Evolutionary conservation across 306 rosid genomes (phyloP), one percentile per base, ranked within the genome.

Genomic region (cucumber (Cucumis sativus)): DNA sequence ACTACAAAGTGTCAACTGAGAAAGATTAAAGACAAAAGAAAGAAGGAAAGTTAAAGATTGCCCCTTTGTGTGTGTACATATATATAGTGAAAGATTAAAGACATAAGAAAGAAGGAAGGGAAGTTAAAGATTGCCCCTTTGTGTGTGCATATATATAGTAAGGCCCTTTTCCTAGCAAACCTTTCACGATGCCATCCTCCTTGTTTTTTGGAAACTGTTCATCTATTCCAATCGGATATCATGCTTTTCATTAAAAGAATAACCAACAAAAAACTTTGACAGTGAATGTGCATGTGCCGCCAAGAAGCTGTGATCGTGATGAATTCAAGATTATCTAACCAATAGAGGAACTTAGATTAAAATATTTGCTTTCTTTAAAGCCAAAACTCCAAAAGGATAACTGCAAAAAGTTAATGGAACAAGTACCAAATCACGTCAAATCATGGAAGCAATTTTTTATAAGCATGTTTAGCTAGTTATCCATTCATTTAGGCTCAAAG

Each of bases 121-220:
- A n/a, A 57, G 30, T 6, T 57, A 4, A 57, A 20, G 14, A 57
- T 57, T 4, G 62, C 62, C 62, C 30, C 30, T 57, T 5, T 45
- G 7, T 10, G 51, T 10, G 51, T 45, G 51, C 7, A 6, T 45
- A 3, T 45, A 3, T 11, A 11, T 45, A 45, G 15, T 45, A 45
- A 51, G 56, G 8, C 56, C n/a, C 98, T 82, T 86, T 90, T 72
- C 98, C 98, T 47, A 95, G 89, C 87, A 95, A 86, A 35, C 97
- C 97, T 84, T 90, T 92, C 67, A 95, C 85, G 76, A 90, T 83
- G 71, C 69, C 89, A 69, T 89, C 91, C 85, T 84, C 88, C 49
- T 47, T 52, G 63, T 79, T 59, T 60, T 79, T 76, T 61, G 83
- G 76, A 79, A 74, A 83, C 20, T 83, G 76, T 81, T 78, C 86